phyloP scores from a whole-genome alignment of 2,329 filamentous ascomycete species.

The Fusarium verticillioides region DNA sequence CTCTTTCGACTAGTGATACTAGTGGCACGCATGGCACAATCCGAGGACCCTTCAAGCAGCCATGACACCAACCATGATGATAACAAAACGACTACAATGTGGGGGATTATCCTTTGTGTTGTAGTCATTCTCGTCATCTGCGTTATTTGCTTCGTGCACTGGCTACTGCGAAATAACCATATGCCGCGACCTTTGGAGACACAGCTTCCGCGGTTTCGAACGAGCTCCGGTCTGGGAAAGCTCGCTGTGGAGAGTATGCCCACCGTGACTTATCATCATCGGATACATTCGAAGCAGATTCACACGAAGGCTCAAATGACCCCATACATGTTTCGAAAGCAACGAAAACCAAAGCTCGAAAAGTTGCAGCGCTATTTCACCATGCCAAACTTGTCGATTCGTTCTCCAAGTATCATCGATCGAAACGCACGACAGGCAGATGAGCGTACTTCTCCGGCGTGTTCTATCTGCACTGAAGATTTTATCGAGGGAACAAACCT shows the following conservation, averaged over 20 bases:
- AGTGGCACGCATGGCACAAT: neutral
- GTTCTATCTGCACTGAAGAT: slow-evolving; percentile 30
- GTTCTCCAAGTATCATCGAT: fast-evolving
- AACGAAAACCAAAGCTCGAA: neutral
- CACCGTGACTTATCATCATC: neutral
- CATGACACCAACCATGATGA: neutral
- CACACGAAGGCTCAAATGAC: neutral
- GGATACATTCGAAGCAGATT: neutral
- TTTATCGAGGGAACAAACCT: neutral
- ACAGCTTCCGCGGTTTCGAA: neutral
- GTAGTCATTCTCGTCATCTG: neutral
- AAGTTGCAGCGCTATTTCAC: neutral
- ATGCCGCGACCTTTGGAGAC: neutral
- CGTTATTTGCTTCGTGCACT: slow-evolving; percentile 5
- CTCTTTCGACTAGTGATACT: fast-evolving
- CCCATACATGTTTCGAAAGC: neutral
- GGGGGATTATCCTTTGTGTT: neutral
- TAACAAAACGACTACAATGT: neutral
- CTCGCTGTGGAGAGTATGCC: slow-evolving; percentile 16
- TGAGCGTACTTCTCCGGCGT: neutral
- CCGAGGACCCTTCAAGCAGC: neutral
- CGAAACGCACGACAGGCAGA: fast-evolving
- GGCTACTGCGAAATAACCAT: neutral
- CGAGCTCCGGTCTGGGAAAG: neutral
- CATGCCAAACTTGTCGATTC: neutral